A percentile compares a stretch with the other conserved stretches of the same genome.
Evolutionary conservation across 345 rosid species (phyloP).

Genomic region (Eucalyptus brandiana): DNA sequence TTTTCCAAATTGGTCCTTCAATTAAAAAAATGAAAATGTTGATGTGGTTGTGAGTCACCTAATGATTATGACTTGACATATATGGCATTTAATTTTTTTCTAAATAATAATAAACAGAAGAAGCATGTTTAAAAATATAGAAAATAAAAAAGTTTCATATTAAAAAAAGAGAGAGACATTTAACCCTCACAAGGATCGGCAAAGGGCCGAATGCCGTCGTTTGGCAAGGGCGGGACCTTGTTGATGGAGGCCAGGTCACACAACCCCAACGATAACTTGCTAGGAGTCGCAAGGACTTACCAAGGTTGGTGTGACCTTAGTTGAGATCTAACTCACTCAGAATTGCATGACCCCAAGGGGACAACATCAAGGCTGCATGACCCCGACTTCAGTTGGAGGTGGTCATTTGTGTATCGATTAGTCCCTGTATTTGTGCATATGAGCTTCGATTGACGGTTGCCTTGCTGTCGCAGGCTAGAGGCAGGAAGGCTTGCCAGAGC

Average conservation of each 20-base stretch:
- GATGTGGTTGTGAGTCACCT: not conserved
- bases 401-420: not conserved
- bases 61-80: not conserved
- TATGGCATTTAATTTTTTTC: not conserved
- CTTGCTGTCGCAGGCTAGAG: not conserved
- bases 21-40: no score
- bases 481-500: not conserved
- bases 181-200: not conserved
- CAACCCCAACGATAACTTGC: not conserved
- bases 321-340: not conserved
- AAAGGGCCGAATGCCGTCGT: not conserved
- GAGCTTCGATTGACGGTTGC: not conserved
- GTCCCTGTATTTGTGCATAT: not conserved
- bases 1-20: not conserved
- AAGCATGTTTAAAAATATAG: no score
- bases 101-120: no score
- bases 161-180: not conserved
- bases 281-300: not conserved
- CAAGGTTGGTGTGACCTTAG: fast-evolving
- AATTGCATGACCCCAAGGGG: not conserved
- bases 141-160: not conserved
- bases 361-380: no score
- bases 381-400: not conserved
- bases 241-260: not conserved
- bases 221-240: not conserved